These are phyloP conservation scores for Spathaspora passalidarum DNA, from an alignment of 805 yeast genomes.

Conservation along the genomic window DNA sequence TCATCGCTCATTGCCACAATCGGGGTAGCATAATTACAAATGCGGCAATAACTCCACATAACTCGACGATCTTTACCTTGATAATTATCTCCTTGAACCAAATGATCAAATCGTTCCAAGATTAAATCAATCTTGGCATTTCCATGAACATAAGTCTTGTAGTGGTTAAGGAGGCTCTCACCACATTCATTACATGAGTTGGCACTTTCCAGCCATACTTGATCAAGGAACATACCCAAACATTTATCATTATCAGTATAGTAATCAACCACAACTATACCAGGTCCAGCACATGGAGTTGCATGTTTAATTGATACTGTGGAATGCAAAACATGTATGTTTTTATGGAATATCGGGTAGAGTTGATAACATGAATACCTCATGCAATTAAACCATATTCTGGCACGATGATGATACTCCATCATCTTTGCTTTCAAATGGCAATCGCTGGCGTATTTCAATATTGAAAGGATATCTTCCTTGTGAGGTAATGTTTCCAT, in stretches of 20 bases:
- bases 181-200: conserved; percentile 81
- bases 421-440: conserved; percentile 44
- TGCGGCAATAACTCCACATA: conserved; percentile 90
- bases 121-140: conserved; percentile 75
- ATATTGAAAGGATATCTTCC: conserved; percentile 33
- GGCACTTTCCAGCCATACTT: conserved; percentile 63
- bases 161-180: conserved; percentile 66
- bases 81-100: conserved; percentile 15
- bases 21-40: conserved; percentile 73
- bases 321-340: conserved; percentile 72
- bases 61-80: conserved; percentile 49
- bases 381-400: conserved; percentile 46
- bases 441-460: conserved; percentile 34
- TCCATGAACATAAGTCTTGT: conserved; percentile 85
- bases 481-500: conserved; percentile 34
- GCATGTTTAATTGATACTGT: conserved; percentile 80
- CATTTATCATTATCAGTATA: conserved; percentile 91
- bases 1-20: conserved; percentile 78
- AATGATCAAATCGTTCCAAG: conserved; percentile 49
- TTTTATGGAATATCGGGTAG: conserved; percentile 62
- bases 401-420: conserved; percentile 44
- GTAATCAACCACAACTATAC: conserved; percentile 74
- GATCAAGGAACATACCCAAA: conserved; percentile 85
- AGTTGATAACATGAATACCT: conserved; percentile 35
- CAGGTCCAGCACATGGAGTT: conserved; percentile 93